Evolutionary conservation across 2,329 filamentous ascomycete species (phyloP).

Genomic region (Didymella sp.): DNA sequence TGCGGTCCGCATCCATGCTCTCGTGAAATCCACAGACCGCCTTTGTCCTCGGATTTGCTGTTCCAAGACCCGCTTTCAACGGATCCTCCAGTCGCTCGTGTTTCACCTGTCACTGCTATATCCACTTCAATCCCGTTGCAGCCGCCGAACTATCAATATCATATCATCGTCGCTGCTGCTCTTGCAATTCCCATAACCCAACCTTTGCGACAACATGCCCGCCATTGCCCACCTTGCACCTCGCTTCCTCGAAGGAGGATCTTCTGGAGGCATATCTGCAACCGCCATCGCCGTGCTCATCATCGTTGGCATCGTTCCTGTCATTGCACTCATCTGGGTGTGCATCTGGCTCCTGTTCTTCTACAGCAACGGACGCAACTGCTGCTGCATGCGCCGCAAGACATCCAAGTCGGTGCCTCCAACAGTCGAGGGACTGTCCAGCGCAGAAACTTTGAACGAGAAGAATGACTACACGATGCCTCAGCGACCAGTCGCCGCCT

Average conservation of each 20-base stretch:
- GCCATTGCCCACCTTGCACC: slow-evolving; percentile 23
- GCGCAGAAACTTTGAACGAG: slow-evolving; percentile 22
- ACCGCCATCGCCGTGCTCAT: slow-evolving; percentile 36
- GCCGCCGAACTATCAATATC: slow-evolving; percentile 12
- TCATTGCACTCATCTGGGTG: slow-evolving; percentile 33
- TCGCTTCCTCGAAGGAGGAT: slow-evolving; percentile 21
- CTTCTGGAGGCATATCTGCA: slow-evolving; percentile 23
- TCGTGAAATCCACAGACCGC: slow-evolving; percentile 23
- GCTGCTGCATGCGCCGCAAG: slow-evolving; percentile 36
- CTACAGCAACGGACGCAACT: slow-evolving; percentile 33
- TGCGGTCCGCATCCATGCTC: slow-evolving; percentile 19
- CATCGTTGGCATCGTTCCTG: slow-evolving; percentile 34
- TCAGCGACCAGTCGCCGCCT: slow-evolving; percentile 15
- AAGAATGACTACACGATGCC: slow-evolving; percentile 25
- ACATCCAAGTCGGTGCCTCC: slow-evolving; percentile 15
- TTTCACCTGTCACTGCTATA: slow-evolving; percentile 19
- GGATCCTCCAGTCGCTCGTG: slow-evolving; percentile 18
- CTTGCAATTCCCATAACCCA: neutral
- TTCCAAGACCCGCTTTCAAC: slow-evolving; percentile 23
- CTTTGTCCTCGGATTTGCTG: slow-evolving; percentile 16
- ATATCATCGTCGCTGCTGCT: neutral
- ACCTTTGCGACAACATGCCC: slow-evolving; percentile 26
- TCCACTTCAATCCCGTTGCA: slow-evolving; percentile 14
- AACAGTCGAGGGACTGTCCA: slow-evolving; percentile 7
- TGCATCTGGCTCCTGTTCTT: slow-evolving; percentile 40